Conservation (phyloP, 352 stramenopile genomes). For the Phytophthora tentaculata region DNA sequence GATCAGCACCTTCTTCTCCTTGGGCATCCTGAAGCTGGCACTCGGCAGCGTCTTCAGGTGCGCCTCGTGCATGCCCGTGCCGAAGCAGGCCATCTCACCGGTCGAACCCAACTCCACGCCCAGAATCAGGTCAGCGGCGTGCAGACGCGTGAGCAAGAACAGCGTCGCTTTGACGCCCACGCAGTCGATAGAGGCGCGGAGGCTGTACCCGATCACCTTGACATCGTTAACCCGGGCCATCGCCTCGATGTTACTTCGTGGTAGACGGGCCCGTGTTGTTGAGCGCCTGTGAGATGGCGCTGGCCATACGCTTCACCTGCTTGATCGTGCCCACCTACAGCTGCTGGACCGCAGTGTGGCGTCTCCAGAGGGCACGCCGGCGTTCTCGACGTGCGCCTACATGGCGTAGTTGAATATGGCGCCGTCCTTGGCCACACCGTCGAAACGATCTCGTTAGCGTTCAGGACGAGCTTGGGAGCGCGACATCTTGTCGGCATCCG, state of each 20-base stretch:
- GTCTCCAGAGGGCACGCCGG: conserved; percentile 98
- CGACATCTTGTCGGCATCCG: conserved; percentile 92
- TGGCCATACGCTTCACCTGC: conserved; percentile 96
- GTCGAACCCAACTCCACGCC: conserved; percentile 98
- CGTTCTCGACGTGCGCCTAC: conserved; percentile 99
- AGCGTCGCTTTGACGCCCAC: conserved; percentile 89
- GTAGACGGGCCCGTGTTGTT: conserved; percentile 98
- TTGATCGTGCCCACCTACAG: conserved; percentile 97
- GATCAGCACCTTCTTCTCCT: conserved; percentile 90
- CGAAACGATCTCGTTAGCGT: conserved; percentile 99
- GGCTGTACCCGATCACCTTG: conserved; percentile 99
- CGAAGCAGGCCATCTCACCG: conserved; percentile 97
- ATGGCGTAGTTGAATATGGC: conserved; percentile 99
- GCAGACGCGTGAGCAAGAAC: conserved; percentile 97
- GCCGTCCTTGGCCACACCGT: conserved; percentile 96
- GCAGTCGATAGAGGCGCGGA: conserved; percentile 97
- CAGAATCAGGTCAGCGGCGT: conserved; percentile 93
- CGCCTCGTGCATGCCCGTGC: conserved; percentile 95
- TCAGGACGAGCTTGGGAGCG: conserved; percentile 98
- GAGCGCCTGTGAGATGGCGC: conserved; percentile 93
- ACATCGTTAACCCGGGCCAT: conserved; percentile 98
- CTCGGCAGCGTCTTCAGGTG: conserved; percentile 94
- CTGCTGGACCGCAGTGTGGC: conserved; percentile 97
- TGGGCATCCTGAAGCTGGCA: conserved; percentile 83
- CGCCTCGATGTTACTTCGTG: conserved; percentile 99